These are phyloP conservation scores for Podaxis carcinomalis DNA, from an alignment of 768 basidiomycete species.

Conservation along the genomic window DNA sequence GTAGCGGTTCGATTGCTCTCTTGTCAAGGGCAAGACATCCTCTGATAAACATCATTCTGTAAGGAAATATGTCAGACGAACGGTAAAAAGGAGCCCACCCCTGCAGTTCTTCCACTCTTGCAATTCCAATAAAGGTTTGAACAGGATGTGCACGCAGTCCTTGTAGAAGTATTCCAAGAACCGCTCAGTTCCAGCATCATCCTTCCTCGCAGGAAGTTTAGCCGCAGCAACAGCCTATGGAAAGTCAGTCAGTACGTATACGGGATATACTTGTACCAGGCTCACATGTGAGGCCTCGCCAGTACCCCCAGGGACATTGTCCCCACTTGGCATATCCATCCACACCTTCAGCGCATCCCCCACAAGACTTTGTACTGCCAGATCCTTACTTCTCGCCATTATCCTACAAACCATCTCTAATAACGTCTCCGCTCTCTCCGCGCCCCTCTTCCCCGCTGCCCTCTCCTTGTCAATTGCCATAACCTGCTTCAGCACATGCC, in stretches of 20 bases:
- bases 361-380: constrained; percentile 87
- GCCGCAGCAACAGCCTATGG: constrained; percentile 33
- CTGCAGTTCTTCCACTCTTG: constrained; percentile 53
- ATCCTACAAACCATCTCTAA: constrained; percentile 72
- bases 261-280: background rate
- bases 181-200: constrained; percentile 81
- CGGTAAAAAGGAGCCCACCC: constrained; percentile 20
- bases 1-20: constrained; percentile 79
- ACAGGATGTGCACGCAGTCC: constrained; percentile 68
- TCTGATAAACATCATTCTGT: constrained; percentile 29
- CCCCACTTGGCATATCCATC: constrained; percentile 67
- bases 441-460: constrained; percentile 48
- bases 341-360: constrained; percentile 83
- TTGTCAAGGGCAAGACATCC: constrained; percentile 48
- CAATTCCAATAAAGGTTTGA: constrained; percentile 73
- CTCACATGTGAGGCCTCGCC: constrained; percentile 32
- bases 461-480: constrained; percentile 66
- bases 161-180: constrained; percentile 96
- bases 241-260: constrained; percentile 15
- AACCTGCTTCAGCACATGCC: constrained; percentile 81
- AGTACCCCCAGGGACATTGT: constrained; percentile 14
- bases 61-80: background rate
- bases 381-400: constrained; percentile 73
- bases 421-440: constrained; percentile 68
- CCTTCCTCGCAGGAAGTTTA: constrained; percentile 51